Conservation (phyloP, 2,329 filamentous ascomycete genomes). For the Fusarium camptoceras region DNA sequence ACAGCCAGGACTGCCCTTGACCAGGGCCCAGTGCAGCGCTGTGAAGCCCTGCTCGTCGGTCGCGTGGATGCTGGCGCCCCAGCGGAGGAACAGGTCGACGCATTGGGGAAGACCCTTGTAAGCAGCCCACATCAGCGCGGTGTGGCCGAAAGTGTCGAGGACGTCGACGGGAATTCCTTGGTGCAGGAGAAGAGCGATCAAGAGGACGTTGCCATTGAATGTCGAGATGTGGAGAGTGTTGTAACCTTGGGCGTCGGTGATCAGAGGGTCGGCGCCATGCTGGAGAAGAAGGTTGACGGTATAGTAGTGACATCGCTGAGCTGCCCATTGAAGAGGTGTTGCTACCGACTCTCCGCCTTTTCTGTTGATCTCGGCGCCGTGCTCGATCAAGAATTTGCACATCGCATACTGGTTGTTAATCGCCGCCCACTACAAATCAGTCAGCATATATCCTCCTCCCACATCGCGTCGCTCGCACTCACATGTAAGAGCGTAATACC, state of each 20-base stretch:
- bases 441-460: conserved; percentile 22
- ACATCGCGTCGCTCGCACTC: conserved; percentile 50
- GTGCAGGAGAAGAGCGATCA: conserved; percentile 89
- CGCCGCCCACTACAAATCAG: conserved; percentile 82
- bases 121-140: conserved; percentile 96
- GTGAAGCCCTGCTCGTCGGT: conserved; percentile 94
- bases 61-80: conserved; percentile 94
- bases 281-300: conserved; percentile 92
- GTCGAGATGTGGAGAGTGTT: conserved; percentile 97
- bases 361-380: conserved; percentile 89
- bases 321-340: conserved; percentile 96
- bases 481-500: conserved; percentile 97
- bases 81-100: conserved; percentile 91
- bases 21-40: conserved; percentile 94
- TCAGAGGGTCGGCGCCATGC: conserved; percentile 89
- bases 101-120: conserved; percentile 96
- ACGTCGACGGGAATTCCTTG: conserved; percentile 96
- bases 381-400: conserved; percentile 91
- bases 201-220: conserved; percentile 93
- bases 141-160: conserved; percentile 89
- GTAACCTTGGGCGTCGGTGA: conserved; percentile 95
- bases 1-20: conserved; percentile 89
- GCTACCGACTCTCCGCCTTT: conserved; percentile 96
- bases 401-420: conserved; percentile 99
- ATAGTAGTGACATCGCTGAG: conserved; percentile 96